Conservation (phyloP, 148 eudicot species). For the Nyssa sinensis region DNA sequence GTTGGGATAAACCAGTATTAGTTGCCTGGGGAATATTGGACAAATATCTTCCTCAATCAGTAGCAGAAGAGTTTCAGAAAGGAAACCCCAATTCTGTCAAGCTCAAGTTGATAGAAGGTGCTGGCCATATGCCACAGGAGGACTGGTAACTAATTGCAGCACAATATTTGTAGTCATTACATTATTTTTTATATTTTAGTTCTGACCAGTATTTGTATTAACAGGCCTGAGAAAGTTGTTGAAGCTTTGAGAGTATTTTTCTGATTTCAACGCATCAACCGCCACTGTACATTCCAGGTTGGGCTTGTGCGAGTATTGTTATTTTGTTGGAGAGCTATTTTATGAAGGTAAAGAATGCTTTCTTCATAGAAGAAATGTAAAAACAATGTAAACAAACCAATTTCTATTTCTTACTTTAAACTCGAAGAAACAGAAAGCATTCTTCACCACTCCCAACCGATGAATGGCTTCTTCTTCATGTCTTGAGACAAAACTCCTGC, state of each 20-base stretch:
- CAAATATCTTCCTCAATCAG: slow-evolving; percentile 83
- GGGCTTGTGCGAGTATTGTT: not conserved
- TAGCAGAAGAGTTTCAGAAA: slow-evolving; percentile 91
- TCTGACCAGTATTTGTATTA: slow-evolving; percentile 7
- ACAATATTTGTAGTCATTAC: not conserved
- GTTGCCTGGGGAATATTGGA: slow-evolving; percentile 97
- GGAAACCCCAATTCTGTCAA: slow-evolving; percentile 58
- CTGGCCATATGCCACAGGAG: slow-evolving; percentile 99
- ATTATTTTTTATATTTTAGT: not conserved
- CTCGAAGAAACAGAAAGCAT: no score
- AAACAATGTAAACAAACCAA: no score
- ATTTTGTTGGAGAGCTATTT: slow-evolving; percentile 8
- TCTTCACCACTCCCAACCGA: no score
- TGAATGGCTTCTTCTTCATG: no score
- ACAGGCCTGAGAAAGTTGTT: slow-evolving; percentile 97
- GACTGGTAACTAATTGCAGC: slow-evolving; percentile 64
- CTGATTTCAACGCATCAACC: slow-evolving; percentile 22
- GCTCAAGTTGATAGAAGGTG: slow-evolving; percentile 94
- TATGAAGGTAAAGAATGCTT: slow-evolving; percentile 3
- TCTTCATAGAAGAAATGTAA: slow-evolving; percentile 5
- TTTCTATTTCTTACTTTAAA: no score
- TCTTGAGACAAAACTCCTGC: no score
- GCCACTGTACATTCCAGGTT: slow-evolving; percentile 6
- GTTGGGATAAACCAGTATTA: slow-evolving; percentile 86
- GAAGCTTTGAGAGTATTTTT: slow-evolving; percentile 74